Evolutionary conservation across 2,329 filamentous ascomycete species (phyloP), one percentile per base, ranked within the genome.

Genomic region (Microdochium nivale): DNA sequence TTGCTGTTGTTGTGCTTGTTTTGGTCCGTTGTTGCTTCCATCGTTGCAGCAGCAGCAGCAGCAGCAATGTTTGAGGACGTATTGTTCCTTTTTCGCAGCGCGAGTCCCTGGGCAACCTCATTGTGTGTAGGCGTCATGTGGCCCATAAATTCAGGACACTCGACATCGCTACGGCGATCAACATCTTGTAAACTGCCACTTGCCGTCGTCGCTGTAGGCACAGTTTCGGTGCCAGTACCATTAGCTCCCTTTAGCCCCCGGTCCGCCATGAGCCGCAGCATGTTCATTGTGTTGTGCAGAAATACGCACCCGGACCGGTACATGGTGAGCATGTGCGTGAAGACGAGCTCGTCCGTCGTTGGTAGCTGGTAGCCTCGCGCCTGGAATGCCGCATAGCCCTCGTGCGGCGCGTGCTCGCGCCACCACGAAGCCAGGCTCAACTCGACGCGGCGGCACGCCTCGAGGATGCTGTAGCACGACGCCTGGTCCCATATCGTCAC

Each of bases 391-490:
- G 49, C 35, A 14, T 56, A 32, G 11, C 54, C 52, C 3, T 44
- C 9, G 3, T 25, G 25, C 0, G 55, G 55, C 3, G 52, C 48
- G 14, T 54, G 10, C 13, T 37, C 30, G 4, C 54, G 49, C 9
- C 51, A 44, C 55, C 55, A 57, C 33, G 47, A 51, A 3, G 21
- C 44, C 5, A 57, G 46, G 16, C 54, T 50, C 14, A 3, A 24
- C 23, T 57, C 54, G 1, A 53, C 46, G 16, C 54, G 55, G 54
- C 55, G 53, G 33, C 55, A 56, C 7, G 56, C 55, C 10, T 25
- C 23, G 25, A 56, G 10, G 2, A 57, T 11, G 25, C 2, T 23
- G 19, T 11, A 37, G 49, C 23, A 40, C 27, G 1, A 9, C 11
- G 11, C 54, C 44, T 16, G 50, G 51, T 33, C 48, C 48, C 2